phyloP scores from a whole-genome alignment of 1,139 yeast species.

The Saccharomyces hybrid region DNA sequence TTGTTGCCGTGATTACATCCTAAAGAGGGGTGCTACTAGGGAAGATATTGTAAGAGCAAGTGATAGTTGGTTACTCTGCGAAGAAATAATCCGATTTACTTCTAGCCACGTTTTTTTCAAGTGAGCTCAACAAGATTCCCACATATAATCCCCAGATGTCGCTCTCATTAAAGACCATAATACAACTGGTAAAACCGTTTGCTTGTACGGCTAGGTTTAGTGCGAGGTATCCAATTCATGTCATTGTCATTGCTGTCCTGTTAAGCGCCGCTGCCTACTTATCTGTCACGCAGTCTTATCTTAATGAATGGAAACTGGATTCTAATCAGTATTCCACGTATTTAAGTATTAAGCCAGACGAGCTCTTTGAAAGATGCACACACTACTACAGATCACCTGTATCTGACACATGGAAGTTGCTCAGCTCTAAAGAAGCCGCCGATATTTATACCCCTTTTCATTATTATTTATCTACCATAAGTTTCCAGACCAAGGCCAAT shows the following conservation, averaged over 20 bases:
- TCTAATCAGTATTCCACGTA: conserved; percentile 15
- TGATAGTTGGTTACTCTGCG: background rate
- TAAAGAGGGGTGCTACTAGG: background rate
- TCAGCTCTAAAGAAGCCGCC: conserved; percentile 15
- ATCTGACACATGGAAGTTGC: conserved; percentile 15
- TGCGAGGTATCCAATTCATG: conserved; percentile 83
- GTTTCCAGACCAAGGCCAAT: conserved; percentile 17
- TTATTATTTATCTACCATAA: conserved; percentile 23
- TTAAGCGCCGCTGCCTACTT: conserved; percentile 77
- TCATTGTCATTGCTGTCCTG: conserved; percentile 64
- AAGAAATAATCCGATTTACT: background rate
- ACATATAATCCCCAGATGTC: background rate
- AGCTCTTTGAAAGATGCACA: conserved; percentile 20
- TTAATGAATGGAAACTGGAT: conserved; percentile 31
- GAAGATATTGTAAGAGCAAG: background rate
- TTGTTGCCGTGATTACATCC: background rate
- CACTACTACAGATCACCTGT: conserved; percentile 20
- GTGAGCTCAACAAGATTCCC: background rate
- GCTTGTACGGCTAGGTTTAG: conserved; percentile 53
- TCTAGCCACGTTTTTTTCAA: background rate
- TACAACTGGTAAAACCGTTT: conserved; percentile 27
- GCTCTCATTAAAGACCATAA: background rate
- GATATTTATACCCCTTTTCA: conserved; percentile 13
- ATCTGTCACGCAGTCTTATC: conserved; percentile 71
- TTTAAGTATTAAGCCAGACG: conserved; percentile 12